Conservation (phyloP, 2,329 filamentous ascomycete genomes). For the Fusarium sp. region DNA sequence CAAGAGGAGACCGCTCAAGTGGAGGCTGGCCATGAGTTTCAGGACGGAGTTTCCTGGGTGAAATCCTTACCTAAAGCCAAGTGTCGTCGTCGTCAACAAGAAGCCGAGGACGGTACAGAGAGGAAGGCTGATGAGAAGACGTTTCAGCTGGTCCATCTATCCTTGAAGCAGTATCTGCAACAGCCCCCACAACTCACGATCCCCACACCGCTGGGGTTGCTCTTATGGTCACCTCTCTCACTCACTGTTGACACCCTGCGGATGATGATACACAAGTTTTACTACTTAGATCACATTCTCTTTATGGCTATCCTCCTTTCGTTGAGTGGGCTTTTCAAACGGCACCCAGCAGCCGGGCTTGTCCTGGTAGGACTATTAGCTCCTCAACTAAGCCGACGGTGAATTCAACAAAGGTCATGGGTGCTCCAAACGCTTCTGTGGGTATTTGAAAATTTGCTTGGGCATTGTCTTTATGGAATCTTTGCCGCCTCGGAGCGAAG, state of each 20-base stretch:
- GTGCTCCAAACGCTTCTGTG: background rate
- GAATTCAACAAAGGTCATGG: background rate
- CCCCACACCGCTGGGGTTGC: background rate
- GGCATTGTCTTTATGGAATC: background rate
- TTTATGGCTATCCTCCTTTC: too few relatives aligned
- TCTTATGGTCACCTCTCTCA: background rate
- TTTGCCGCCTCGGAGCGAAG: background rate
- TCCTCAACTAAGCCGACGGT: background rate
- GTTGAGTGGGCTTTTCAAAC: background rate
- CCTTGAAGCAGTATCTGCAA: background rate
- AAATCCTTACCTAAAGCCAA: too few relatives aligned
- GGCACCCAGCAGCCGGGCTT: background rate
- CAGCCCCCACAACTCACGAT: background rate
- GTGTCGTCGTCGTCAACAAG: too few relatives aligned
- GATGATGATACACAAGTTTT: too few relatives aligned
- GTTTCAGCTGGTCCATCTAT: background rate
- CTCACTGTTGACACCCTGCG: too few relatives aligned
- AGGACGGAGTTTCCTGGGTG: too few relatives aligned
- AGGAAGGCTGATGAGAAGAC: background rate
- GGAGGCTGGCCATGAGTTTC: too few relatives aligned
- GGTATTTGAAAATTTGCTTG: background rate
- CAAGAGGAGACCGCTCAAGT: too few relatives aligned
- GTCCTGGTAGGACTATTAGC: background rate
- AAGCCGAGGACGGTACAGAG: too few relatives aligned
- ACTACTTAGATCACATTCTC: too few relatives aligned